A percentile compares a stretch with the other conserved stretches of the same genome.
Evolutionary conservation across 257 asterid species (phyloP).

Genomic region (Solanum sejunctum): DNA sequence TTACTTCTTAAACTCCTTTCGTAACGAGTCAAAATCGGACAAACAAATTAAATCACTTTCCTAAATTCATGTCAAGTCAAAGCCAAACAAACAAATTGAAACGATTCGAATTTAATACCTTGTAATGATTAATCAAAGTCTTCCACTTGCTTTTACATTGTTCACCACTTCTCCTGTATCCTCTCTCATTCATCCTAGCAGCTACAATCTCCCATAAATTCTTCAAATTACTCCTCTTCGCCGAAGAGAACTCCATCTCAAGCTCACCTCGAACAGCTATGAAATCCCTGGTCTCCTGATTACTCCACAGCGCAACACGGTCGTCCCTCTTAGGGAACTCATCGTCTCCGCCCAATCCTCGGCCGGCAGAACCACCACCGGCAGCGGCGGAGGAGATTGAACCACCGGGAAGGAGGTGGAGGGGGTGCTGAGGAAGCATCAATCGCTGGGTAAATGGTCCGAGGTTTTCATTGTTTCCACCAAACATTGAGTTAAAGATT

Average conservation of each 20-base stretch:
- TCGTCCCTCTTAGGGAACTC: constrained; percentile 55
- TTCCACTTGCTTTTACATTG: constrained; percentile 80
- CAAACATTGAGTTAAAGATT: background rate
- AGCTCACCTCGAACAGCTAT: constrained; percentile 52
- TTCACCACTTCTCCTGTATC: constrained; percentile 33
- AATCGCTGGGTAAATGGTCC: constrained; percentile 2
- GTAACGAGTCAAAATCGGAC: background rate
- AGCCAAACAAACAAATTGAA: background rate
- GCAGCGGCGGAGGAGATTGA: background rate
- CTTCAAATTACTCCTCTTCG: constrained; percentile 16
- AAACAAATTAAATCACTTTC: background rate
- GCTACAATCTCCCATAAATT: constrained; percentile 53
- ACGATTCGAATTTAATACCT: constrained; percentile 12
- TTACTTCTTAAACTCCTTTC: background rate
- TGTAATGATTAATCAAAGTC: constrained; percentile 37
- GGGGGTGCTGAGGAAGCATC: constrained; percentile 7
- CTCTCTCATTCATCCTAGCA: constrained; percentile 34
- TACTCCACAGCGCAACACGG: constrained; percentile 59
- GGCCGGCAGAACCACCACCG: background rate
- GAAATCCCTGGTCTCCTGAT: constrained; percentile 57
- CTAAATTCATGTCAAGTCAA: background rate
- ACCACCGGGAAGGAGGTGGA: constrained; percentile 4
- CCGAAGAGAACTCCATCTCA: constrained; percentile 21
- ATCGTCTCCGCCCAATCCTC: constrained; percentile 2
- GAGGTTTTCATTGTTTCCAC: constrained; percentile 1